Conservation (phyloP, 2,329 filamentous ascomycete genomes). For the Exophiala dermatitidis region DNA sequence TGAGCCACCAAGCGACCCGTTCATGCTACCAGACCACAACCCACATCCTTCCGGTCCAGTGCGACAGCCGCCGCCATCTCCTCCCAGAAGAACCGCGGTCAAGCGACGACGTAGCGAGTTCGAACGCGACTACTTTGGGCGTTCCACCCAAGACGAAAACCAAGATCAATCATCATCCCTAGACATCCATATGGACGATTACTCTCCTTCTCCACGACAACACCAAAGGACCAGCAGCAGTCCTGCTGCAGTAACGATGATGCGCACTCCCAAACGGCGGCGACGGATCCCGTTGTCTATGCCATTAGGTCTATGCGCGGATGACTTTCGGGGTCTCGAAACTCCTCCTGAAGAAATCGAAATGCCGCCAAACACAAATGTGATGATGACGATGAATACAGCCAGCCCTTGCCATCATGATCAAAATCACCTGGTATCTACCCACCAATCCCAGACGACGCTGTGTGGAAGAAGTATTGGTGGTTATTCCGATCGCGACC, state of each 20-base stretch:
- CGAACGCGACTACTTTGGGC: slow-evolving; percentile 25
- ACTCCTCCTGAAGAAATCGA: slow-evolving; percentile 25
- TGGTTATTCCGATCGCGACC: too few relatives aligned
- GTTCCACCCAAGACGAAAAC: too few relatives aligned
- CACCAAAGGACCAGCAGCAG: too few relatives aligned
- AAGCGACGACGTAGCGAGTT: slow-evolving; percentile 35
- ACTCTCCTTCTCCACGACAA: slow-evolving; percentile 14
- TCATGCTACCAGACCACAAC: slow-evolving; percentile 8
- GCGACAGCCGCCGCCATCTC: slow-evolving; percentile 27
- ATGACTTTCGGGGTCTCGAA: slow-evolving; percentile 40
- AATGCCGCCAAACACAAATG: slow-evolving; percentile 1
- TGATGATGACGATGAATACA: neutral
- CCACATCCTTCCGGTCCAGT: slow-evolving; percentile 5
- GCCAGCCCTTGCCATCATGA: neutral
- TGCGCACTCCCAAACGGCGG: slow-evolving; percentile 40
- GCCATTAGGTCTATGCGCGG: slow-evolving; percentile 38
- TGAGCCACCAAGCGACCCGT: slow-evolving; percentile 29
- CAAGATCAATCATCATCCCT: slow-evolving; percentile 16
- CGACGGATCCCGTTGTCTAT: slow-evolving; percentile 39
- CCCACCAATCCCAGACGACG: too few relatives aligned
- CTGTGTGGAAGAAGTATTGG: too few relatives aligned
- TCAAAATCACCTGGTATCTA: too few relatives aligned
- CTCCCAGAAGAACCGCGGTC: slow-evolving; percentile 31
- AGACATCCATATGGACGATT: slow-evolving; percentile 18
- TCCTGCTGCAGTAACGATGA: neutral